Percentiles rank a stretch among this genome's conserved stretches.
Conservation (phyloP, 2,329 filamentous ascomycete species). For the Iodosphaeria phyllophila region DNA sequence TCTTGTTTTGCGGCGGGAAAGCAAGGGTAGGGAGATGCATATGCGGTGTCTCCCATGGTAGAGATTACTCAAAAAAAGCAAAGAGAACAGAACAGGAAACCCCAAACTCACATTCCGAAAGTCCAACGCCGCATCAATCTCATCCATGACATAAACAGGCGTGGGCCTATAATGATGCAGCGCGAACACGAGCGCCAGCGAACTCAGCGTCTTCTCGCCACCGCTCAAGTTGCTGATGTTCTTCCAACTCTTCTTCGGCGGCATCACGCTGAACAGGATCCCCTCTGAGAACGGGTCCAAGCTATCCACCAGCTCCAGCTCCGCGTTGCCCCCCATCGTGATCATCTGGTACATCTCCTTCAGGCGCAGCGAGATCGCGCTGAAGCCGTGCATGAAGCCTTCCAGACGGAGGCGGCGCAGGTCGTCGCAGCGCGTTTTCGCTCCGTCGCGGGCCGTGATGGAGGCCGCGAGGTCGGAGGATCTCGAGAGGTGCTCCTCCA, state of each 20-base stretch:
- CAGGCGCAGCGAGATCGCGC: constrained; percentile 75
- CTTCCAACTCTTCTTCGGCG: constrained; percentile 99
- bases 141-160: constrained; percentile 97
- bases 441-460: constrained; percentile 59
- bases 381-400: constrained; percentile 97
- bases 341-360: constrained; percentile 99
- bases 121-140: constrained; percentile 94
- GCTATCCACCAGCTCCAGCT: constrained; percentile 90
- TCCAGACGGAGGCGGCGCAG: constrained; percentile 78
- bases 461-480: constrained; percentile 72
- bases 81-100: not conserved
- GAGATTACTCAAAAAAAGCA: not conserved
- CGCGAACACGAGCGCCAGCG: constrained; percentile 89
- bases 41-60: not conserved
- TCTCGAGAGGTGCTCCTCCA: constrained; percentile 63
- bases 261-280: constrained; percentile 96
- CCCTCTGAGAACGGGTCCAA: constrained; percentile 94
- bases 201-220: constrained; percentile 92
- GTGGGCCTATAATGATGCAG: constrained; percentile 97
- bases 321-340: constrained; percentile 96
- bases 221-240: constrained; percentile 93
- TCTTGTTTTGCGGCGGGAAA: too few relatives aligned
- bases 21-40: too few relatives aligned
- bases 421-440: constrained; percentile 85
- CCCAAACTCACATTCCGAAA: constrained; percentile 72